Evolutionary conservation across 2,329 filamentous ascomycete species (phyloP).

Genomic region (Cadophora gregata): DNA sequence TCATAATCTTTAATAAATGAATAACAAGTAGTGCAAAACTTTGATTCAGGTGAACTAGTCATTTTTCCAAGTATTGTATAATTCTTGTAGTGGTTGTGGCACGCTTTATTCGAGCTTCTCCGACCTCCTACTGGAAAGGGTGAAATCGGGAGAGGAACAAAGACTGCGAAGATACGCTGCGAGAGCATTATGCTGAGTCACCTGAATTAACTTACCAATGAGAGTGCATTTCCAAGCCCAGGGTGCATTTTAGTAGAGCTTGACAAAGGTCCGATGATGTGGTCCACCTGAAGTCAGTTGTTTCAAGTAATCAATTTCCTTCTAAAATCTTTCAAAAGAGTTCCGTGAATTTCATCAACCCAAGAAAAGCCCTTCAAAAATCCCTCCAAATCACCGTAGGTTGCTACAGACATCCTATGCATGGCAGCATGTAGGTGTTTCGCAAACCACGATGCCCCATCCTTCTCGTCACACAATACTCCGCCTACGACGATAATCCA

Average conservation of each 20-base stretch:
- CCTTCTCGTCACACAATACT: background rate
- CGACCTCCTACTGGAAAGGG: too few species aligned
- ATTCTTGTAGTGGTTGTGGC: too few species aligned
- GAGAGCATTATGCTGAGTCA: background rate
- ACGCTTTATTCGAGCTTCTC: too few species aligned
- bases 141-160: background rate
- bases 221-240: background rate
- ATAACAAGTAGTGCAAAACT: background rate
- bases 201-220: background rate
- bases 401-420: background rate
- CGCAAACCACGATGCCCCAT: background rate
- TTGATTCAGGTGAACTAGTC: background rate
- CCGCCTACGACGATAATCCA: background rate
- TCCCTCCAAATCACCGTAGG: slow-evolving; percentile 2
- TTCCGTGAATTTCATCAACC: slow-evolving; percentile 6
- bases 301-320: background rate
- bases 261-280: too few species aligned
- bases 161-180: background rate
- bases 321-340: background rate
- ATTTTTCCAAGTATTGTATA: too few species aligned
- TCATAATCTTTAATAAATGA: background rate
- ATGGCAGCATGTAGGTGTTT: slow-evolving; percentile 1
- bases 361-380: background rate
- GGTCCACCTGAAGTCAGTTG: too few species aligned
- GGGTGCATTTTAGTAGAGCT: too few species aligned